These are phyloP conservation scores for Malassezia obtusa DNA, from an alignment of 1,284 basidiomycete genomes.

Conservation along the genomic window DNA sequence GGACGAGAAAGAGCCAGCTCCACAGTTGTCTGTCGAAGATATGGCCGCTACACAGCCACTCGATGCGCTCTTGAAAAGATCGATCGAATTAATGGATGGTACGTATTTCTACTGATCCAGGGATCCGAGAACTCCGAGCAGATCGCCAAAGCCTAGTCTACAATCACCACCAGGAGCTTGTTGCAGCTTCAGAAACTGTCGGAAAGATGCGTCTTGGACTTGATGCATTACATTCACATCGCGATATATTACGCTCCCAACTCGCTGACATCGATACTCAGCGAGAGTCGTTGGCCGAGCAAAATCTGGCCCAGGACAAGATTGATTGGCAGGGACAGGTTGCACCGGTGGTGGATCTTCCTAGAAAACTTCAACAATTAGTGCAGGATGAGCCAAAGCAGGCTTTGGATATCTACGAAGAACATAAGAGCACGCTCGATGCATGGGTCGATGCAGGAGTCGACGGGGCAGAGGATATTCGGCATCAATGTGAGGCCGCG, in stretches of 20 bases:
- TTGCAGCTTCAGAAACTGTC: slow-evolving; percentile 82
- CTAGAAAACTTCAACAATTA: slow-evolving; percentile 22
- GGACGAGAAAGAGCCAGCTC: slow-evolving; percentile 1
- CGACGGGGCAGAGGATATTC: slow-evolving; percentile 3
- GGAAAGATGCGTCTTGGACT: slow-evolving; percentile 56
- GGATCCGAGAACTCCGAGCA: slow-evolving; percentile 74
- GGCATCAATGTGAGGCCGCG: slow-evolving; percentile 1
- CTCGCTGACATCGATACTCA: not conserved
- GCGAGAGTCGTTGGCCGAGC: not conserved
- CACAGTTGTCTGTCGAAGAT: slow-evolving; percentile 18
- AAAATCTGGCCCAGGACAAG: not conserved
- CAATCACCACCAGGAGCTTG: slow-evolving; percentile 86
- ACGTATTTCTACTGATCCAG: not conserved
- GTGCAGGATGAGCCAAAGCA: not conserved
- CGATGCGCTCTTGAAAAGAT: slow-evolving; percentile 24
- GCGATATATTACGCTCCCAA: not conserved
- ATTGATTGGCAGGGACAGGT: slow-evolving; percentile 24
- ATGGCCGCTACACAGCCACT: slow-evolving; percentile 21
- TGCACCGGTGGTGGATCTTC: slow-evolving; percentile 27
- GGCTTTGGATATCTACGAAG: not conserved
- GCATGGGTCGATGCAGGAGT: slow-evolving; percentile 11
- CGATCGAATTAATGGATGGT: slow-evolving; percentile 27
- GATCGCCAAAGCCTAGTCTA: slow-evolving; percentile 83
- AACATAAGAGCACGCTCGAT: not conserved
- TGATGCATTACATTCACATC: not conserved